Evolutionary conservation across 106 monocot genomes (phyloP).

Genomic region (Ottelia alismoides): DNA sequence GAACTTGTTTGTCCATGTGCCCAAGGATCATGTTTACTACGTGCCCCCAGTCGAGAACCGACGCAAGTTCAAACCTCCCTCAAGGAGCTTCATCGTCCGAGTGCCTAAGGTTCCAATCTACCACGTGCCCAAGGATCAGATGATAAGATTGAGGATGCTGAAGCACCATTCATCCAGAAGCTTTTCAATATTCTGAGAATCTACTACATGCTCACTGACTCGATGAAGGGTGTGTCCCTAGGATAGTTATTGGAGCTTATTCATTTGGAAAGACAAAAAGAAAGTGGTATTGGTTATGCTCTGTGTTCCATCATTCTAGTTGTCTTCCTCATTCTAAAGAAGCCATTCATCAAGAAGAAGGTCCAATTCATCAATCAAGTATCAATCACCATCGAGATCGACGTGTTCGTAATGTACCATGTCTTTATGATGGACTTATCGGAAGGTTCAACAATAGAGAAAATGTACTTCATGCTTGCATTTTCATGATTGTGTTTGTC

Average conservation of each 20-base stretch:
- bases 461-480: conserved; percentile 48
- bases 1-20: too few species aligned
- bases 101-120: too few species aligned
- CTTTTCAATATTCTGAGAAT: conserved; percentile 77
- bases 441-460: conserved; percentile 10
- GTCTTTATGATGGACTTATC: conserved; percentile 31
- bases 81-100: too few species aligned
- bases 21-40: too few species aligned
- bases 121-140: too few species aligned
- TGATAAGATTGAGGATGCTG: conserved; percentile 83
- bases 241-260: conserved; percentile 44
- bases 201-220: conserved; percentile 69
- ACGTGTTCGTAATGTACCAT: conserved; percentile 31
- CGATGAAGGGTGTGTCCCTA: conserved; percentile 40
- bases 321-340: conserved; percentile 72
- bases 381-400: conserved; percentile 46
- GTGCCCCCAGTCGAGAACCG: too few species aligned
- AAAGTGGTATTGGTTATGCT: conserved; percentile 26
- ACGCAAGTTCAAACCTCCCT: too few species aligned
- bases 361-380: conserved; percentile 77
- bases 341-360: conserved; percentile 85
- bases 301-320: conserved; percentile 67
- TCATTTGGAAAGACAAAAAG: conserved; percentile 13
- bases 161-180: conserved; percentile 75
- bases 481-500: conserved; percentile 30